phyloP scores from a whole-genome alignment of 1,139 yeast species.

The Hansenula sp. region DNA sequence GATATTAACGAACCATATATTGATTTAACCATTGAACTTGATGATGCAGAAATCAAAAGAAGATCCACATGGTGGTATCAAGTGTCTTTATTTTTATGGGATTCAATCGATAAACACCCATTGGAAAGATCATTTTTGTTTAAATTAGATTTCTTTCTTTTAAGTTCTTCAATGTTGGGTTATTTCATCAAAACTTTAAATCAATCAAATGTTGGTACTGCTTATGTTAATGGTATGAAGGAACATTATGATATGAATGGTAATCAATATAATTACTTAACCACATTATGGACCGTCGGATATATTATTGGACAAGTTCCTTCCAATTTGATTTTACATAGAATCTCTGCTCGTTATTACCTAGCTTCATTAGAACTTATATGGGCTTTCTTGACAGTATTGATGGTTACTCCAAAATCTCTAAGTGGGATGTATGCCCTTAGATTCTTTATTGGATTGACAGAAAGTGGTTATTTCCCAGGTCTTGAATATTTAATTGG shows the following conservation, averaged over 20 bases:
- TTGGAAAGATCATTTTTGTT: conserved; percentile 36
- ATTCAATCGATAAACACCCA: conserved; percentile 44
- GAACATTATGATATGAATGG: conserved; percentile 46
- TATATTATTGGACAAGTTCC: conserved; percentile 59
- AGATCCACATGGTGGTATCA: conserved; percentile 19
- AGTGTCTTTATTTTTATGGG: conserved; percentile 23
- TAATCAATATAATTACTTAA: conserved; percentile 51
- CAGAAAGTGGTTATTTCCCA: conserved; percentile 60
- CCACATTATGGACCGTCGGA: conserved; percentile 54
- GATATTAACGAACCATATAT: conserved; percentile 9
- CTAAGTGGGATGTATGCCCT: conserved; percentile 48
- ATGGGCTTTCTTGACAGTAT: conserved; percentile 55
- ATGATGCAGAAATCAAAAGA: conserved; percentile 13
- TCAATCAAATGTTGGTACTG: conserved; percentile 44
- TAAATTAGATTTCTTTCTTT: conserved; percentile 41
- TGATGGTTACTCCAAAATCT: conserved; percentile 40
- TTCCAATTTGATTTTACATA: conserved; percentile 47
- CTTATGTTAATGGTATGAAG: conserved; percentile 58
- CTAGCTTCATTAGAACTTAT: conserved; percentile 48
- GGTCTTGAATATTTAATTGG: conserved; percentile 40
- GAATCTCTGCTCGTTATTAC: conserved; percentile 49
- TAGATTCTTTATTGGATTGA: conserved; percentile 53
- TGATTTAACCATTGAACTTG: conserved; percentile 11
- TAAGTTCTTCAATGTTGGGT: conserved; percentile 42
- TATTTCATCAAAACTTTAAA: conserved; percentile 38